These are phyloP conservation scores for Mycena olivaceomarginata DNA, from an alignment of 768 basidiomycete species.

Conservation along the genomic window DNA sequence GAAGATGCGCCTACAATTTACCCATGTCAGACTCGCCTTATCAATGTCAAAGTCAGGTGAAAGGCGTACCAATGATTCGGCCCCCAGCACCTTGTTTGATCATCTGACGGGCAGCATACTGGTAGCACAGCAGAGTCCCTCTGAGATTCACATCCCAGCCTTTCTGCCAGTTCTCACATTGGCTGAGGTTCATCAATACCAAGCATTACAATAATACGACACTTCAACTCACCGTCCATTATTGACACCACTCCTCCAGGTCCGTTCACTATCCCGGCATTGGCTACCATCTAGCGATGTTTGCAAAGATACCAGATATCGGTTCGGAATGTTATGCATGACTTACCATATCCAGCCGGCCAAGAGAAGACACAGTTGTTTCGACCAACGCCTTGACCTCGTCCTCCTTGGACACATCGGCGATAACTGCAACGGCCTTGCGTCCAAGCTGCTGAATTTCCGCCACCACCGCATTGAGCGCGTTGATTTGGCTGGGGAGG, in stretches of 20 bases:
- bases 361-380: constrained; percentile 42
- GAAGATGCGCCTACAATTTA: constrained; percentile 56
- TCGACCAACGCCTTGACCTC: constrained; percentile 55
- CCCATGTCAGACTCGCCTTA: background rate
- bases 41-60: background rate
- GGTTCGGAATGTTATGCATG: background rate
- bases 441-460: constrained; percentile 50
- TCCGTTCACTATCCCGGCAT: constrained; percentile 52
- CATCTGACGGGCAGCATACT: constrained; percentile 66
- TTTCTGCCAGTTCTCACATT: constrained; percentile 55
- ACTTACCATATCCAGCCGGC: constrained; percentile 54
- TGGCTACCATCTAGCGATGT: constrained; percentile 56
- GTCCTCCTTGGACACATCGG: constrained; percentile 52
- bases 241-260: constrained; percentile 2
- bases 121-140: constrained; percentile 64
- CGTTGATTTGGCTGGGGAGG: constrained; percentile 44
- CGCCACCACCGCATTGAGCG: constrained; percentile 47
- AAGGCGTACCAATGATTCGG: constrained; percentile 60
- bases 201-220: too few relatives aligned
- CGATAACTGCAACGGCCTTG: constrained; percentile 44
- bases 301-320: background rate
- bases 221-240: constrained; percentile 44
- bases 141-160: constrained; percentile 61
- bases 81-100: constrained; percentile 64
- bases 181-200: constrained; percentile 46